phyloP scores from a whole-genome alignment of 106 monocot species.

The Dendrobium nobile region DNA sequence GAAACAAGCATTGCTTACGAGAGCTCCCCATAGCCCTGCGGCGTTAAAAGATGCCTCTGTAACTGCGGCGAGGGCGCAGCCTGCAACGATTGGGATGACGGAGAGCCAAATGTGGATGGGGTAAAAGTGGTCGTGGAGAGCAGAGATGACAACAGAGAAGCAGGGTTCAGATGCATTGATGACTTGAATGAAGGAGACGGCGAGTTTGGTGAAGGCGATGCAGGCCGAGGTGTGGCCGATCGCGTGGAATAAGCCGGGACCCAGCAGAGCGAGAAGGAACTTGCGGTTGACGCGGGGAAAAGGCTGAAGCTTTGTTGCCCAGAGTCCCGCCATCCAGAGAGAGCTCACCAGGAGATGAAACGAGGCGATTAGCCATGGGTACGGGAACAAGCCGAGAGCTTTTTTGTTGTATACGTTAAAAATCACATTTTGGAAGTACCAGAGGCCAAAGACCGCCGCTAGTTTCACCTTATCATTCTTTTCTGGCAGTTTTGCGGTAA shows the following conservation, averaged over 20 bases:
- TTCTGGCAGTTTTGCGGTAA: neutral
- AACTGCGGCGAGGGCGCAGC: slow-evolving; percentile 31
- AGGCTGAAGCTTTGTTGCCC: slow-evolving; percentile 36
- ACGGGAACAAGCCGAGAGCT: slow-evolving; percentile 49
- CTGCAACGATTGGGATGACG: slow-evolving; percentile 31
- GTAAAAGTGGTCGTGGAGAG: slow-evolving; percentile 33
- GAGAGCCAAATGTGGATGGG: slow-evolving; percentile 37
- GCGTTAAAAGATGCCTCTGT: slow-evolving; percentile 45
- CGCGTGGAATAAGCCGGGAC: slow-evolving; percentile 52
- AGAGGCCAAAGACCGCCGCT: slow-evolving; percentile 36
- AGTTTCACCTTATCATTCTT: slow-evolving; percentile 13
- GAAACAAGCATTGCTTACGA: slow-evolving; percentile 59
- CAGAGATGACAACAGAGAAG: slow-evolving; percentile 53
- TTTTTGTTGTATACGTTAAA: slow-evolving; percentile 81
- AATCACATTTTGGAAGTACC: slow-evolving; percentile 54
- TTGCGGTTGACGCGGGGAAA: slow-evolving; percentile 18
- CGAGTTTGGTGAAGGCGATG: slow-evolving; percentile 53
- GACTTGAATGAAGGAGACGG: slow-evolving; percentile 66
- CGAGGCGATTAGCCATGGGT: slow-evolving; percentile 65
- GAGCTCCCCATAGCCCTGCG: slow-evolving; percentile 38
- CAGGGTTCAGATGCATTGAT: slow-evolving; percentile 59
- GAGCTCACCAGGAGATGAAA: slow-evolving; percentile 58
- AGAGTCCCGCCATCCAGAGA: slow-evolving; percentile 44
- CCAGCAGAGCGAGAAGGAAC: slow-evolving; percentile 46
- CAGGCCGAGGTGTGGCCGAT: slow-evolving; percentile 60